phyloP scores from a whole-genome alignment of 140 eudicot species.

The Ambrosia hybrid region DNA sequence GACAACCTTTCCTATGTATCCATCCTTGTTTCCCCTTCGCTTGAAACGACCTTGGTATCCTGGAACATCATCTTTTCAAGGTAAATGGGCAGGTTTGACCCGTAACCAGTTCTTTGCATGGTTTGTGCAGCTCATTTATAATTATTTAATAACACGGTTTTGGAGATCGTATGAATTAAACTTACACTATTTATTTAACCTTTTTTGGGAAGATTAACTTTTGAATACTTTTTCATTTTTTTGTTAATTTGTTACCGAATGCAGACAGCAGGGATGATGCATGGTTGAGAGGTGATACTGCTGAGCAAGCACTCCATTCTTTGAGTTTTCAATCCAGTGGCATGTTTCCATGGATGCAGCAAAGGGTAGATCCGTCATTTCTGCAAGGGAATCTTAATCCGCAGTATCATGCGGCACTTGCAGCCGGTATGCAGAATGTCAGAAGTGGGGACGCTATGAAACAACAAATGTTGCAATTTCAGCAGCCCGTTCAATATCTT shows the following conservation, averaged over 20 bases:
- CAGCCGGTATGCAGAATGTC: constrained; percentile 55
- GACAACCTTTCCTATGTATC: background rate
- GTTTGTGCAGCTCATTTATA: background rate
- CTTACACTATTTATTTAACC: too few species aligned
- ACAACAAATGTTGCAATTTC: constrained; percentile 70
- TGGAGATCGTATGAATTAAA: background rate
- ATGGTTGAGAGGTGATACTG: constrained; percentile 78
- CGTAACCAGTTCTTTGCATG: background rate
- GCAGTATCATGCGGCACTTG: constrained; percentile 50
- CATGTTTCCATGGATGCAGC: constrained; percentile 91
- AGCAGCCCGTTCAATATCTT: constrained; percentile 69
- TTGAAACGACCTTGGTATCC: background rate
- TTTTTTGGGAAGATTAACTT: too few species aligned
- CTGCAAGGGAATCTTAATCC: constrained; percentile 61
- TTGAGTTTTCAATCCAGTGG: constrained; percentile 60
- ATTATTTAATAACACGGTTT: background rate
- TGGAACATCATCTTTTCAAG: background rate
- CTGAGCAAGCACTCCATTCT: constrained; percentile 57
- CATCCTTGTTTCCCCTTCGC: background rate
- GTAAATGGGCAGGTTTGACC: background rate
- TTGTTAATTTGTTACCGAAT: background rate
- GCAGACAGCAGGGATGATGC: constrained; percentile 67
- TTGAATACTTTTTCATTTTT: too few species aligned
- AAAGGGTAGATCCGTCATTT: constrained; percentile 64
- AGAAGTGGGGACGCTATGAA: constrained; percentile 59